Base-by-base conservation (phyloP, 176 grass and related monocot species). In the Bolboschoenus planiculmis region DNA sequence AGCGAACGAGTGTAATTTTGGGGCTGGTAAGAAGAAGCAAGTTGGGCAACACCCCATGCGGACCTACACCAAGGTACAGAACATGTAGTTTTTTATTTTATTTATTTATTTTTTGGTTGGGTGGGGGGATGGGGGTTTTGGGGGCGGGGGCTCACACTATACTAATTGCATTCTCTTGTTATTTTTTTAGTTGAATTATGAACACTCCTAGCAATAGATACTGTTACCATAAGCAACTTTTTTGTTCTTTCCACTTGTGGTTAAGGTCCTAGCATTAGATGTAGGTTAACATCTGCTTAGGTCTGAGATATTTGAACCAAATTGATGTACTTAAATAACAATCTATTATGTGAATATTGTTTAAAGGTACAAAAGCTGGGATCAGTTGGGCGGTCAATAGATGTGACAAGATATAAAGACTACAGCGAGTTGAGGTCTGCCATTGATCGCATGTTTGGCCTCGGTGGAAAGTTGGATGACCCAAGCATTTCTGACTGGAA, bases 361-460 rank as follows among this genome's bases (percentile, higher is more conserved):
- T 77, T 33, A 77, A 18, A 95, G 96, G 93, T 99, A 78, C 96
- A 99, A 58, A 99, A 95, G 75, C 51, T 87, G 68, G 96, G 96
- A 81, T 99, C 96, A 3, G 96, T 99, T 42, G 96, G 96, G 83
- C 93, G 96, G 88, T 99, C 93, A 59, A 93, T 95, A 16, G 96
- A 99, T n/a, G 96, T 99, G 14, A 99, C 93, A 46, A 88, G 89
- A 81, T 99, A 87, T 47, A 91, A 90, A 84, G 91, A 99, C 81
- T 99, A 99, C 77, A 83, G 66, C 53, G 96, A 99, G 78, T 84
- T 99, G 87, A 95, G 90, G 43, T 87, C 89, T 31, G 96, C 91
- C 60, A 93, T 99, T 36, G 89, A 90, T 1, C 85, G 87, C 46
- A 99, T 99, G 96, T 99, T 99, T 83, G 93, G 96, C 23, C 86